Evolutionary conservation across 2,329 filamentous ascomycete species (phyloP).

Genomic region (Diaporthe vexans): DNA sequence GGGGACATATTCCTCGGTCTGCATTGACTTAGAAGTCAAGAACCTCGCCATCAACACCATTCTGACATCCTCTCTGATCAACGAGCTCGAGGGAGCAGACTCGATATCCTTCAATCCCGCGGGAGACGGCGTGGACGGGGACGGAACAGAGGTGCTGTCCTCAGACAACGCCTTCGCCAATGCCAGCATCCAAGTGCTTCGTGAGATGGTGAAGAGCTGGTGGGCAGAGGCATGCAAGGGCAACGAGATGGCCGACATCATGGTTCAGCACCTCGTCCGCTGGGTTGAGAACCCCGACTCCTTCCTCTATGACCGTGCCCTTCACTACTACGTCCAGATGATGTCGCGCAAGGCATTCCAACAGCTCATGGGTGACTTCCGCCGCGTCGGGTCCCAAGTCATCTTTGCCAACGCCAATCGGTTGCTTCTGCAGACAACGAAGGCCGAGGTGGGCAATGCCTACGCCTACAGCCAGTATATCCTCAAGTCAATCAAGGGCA

Average conservation of each 20-base stretch:
- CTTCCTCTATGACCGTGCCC: conserved; percentile 92
- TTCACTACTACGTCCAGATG: conserved; percentile 98
- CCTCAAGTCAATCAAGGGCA: conserved; percentile 95
- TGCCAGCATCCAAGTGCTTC: conserved; percentile 88
- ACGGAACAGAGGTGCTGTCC: conserved; percentile 79
- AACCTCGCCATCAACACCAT: conserved; percentile 99
- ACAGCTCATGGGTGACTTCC: conserved; percentile 96
- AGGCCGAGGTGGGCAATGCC: conserved; percentile 95
- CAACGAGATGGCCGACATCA: conserved; percentile 94
- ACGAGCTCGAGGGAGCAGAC: conserved; percentile 92
- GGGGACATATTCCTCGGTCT: conserved; percentile 94
- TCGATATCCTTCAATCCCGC: conserved; percentile 88
- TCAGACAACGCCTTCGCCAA: conserved; percentile 95
- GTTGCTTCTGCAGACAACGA: conserved; percentile 93
- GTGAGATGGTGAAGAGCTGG: conserved; percentile 99
- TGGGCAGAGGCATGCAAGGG: conserved; percentile 94
- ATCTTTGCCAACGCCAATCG: conserved; percentile 95
- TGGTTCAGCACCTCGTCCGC: conserved; percentile 96
- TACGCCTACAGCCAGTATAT: conserved; percentile 98
- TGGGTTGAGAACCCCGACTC: conserved; percentile 97
- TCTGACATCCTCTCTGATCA: conserved; percentile 94
- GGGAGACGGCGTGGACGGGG: conserved; percentile 70
- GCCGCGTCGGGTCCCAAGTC: conserved; percentile 92
- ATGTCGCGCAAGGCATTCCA: conserved; percentile 98
- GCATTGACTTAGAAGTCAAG: conserved; percentile 92